Evolutionary conservation across 1,284 basidiomycete genomes (phyloP), one percentile per base, ranked within the genome.

Genomic region (Marasmius sp.): DNA sequence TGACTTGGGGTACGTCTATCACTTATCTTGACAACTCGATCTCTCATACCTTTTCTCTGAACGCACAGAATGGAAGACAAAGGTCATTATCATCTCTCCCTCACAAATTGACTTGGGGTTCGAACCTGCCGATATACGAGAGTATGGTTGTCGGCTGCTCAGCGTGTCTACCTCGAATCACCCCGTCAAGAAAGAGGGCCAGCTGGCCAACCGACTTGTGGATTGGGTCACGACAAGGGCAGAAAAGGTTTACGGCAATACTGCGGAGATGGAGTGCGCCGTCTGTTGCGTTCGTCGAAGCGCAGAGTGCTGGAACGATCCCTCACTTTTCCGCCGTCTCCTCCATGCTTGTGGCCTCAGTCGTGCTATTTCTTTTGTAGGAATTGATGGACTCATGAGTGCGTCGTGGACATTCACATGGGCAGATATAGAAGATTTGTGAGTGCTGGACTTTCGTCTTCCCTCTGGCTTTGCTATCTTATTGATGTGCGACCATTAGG

Each of bases 251-350:
- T 27, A 27, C 27, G 27, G 2, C 43, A 22, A 8, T 18, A 22
- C 16, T 20, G 9, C 16, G 38, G 36, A 47, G 6, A 27, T 54
- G 16, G 50, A 41, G 43, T 18, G 45, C 3, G 51, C 48, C 12
- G 20, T 55, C 12, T 18, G 34, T 10, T 10, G 62, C 10, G 51
- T 67, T 12, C 50, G 58, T 14, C n/a, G 51, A 16, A 54, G 56
- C 37, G 59, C 63, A 7, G 55, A 63, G 18, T 62, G 63, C 5
- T 67, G 66, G 66, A n/a, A 52, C n/a, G 58, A 67, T 49, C 14
- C 56, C 7, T 50, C 22, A 0, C 38, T 63, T 1, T 64, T 66
- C 45, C 4, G 60, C 27, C 20, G 55, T 3, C 22, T 60, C 9
- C 43, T 64, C 52, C 10, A 34, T 12, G 47, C 57, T 14, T 66